These are phyloP conservation scores for Termitomyces sp. DNA, from an alignment of 768 basidiomycete species.

Conservation along the genomic window DNA sequence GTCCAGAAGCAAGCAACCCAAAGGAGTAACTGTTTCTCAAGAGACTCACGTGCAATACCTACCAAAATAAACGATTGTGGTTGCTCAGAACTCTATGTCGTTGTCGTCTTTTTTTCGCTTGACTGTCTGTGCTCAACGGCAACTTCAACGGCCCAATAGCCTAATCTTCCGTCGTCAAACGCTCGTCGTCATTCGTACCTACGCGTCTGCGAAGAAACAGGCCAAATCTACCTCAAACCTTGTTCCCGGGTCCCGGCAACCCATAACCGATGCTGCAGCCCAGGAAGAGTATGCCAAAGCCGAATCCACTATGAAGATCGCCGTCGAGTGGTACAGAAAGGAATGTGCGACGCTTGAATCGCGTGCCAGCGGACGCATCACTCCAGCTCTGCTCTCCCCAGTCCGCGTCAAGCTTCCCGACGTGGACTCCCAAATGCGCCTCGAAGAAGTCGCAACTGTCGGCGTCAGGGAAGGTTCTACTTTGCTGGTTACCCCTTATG, in stretches of 20 bases:
- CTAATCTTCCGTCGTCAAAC: background rate
- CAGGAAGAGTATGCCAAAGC: conserved; percentile 59
- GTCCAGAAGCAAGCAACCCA: background rate
- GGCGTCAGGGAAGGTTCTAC: conserved; percentile 77
- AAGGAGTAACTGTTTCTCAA: too few relatives aligned
- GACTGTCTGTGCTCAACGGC: background rate
- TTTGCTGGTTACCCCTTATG: conserved; percentile 72
- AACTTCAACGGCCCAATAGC: background rate
- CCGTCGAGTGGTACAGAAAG: conserved; percentile 73
- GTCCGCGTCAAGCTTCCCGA: conserved; percentile 57
- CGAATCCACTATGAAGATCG: conserved; percentile 57
- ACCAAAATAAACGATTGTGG: too few relatives aligned
- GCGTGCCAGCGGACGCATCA: conserved; percentile 74
- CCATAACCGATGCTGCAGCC: conserved; percentile 49
- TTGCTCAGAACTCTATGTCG: background rate
- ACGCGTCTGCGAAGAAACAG: conserved; percentile 28
- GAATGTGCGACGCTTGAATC: conserved; percentile 71
- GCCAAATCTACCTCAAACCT: conserved; percentile 53
- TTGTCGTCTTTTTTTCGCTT: conserved; percentile 3
- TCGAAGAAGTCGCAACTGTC: conserved; percentile 77
- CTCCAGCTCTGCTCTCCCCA: conserved; percentile 63
- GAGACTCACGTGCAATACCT: too few relatives aligned
- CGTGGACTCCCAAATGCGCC: conserved; percentile 30
- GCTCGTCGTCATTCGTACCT: conserved; percentile 9
- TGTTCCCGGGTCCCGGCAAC: conserved; percentile 65